Base-by-base conservation (phyloP, 2,329 filamentous ascomycete species). In the Alternaria incomplexa region DNA sequence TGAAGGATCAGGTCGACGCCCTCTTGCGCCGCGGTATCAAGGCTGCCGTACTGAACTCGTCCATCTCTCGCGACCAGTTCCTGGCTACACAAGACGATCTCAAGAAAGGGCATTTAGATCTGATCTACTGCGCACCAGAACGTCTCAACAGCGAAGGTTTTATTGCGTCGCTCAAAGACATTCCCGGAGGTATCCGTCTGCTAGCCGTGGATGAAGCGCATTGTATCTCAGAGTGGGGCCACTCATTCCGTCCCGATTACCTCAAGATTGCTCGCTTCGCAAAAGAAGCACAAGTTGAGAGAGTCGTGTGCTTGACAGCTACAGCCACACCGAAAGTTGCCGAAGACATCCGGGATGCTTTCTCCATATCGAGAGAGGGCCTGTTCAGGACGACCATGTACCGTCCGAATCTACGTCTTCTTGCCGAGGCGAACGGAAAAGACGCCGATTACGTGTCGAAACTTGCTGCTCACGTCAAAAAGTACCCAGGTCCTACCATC, bases 131-230 rank as follows among this genome's bases (percentile, higher is more conserved):
- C 56, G 97, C 95, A 0, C 95, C 96, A 0, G 95, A 99, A 80
- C 97, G 97, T 92, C 85, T 98, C 52, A 94, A 93, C 74, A 97
- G 89, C 75, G 77, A 85, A 32, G 82, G 83, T 1, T 91, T 97
- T 75, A 82, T 88, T 58, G 85, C 85, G 45, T 87, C 85, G 3
- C 84, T 99, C 65, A 82, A 87, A 56, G 84, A 82, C 1, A 84
- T 98, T 15, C 86, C 96, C 76, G 80, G 81, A 11, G 88, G 88
- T 53, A 84, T 86, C 5, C 92, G 90, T 72, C 87, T 99, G 52
- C 93, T 99, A 50, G 95, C 98, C 54, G 96, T 99, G 63, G 95
- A 98, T 69, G 95, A 99, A 69, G 94, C 95, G 2, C 94, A 97
- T 80, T 97, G 94, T 78, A 97, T 97, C 70, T 96, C 92, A 15